phyloP scores from a whole-genome alignment of 441 rosid genomes.

The Pelargonium fulgidum region DNA sequence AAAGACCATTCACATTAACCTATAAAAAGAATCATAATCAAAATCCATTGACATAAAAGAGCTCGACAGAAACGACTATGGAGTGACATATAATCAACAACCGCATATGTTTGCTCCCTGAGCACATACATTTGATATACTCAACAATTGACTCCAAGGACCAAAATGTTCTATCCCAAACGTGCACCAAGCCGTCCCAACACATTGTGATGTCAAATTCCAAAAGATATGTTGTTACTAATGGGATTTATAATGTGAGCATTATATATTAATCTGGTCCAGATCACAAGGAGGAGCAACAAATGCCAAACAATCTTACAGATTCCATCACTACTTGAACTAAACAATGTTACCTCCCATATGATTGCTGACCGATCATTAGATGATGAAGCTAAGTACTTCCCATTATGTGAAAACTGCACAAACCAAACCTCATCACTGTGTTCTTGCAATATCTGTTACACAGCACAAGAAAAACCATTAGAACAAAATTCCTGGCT shows the following conservation, averaged over 20 bases:
- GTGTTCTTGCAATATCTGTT: conserved; percentile 46
- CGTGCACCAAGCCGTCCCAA: background rate
- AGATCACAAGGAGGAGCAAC: no score
- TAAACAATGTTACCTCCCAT: conserved; percentile 58
- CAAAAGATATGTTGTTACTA: background rate
- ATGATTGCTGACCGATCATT: conserved; percentile 61
- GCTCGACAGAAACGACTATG: background rate
- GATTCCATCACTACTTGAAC: background rate
- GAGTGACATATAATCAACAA: background rate
- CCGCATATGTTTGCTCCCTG: background rate
- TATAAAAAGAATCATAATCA: conserved; percentile 19
- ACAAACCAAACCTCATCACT: conserved; percentile 85
- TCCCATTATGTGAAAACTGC: conserved; percentile 82
- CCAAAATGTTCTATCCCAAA: background rate
- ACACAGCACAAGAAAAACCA: conserved; percentile 21
- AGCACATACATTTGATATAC: background rate
- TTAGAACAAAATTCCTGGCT: conserved; percentile 1
- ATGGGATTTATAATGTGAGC: background rate
- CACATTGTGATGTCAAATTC: no score
- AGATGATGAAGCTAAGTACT: conserved; percentile 77
- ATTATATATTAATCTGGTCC: no score
- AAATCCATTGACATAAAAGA: background rate
- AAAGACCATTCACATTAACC: conserved; percentile 45
- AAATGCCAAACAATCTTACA: background rate
- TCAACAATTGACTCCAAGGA: background rate